A percentile compares a stretch with the other conserved stretches of the same genome.
These are phyloP conservation scores for Aspergillus brasiliensis DNA, from an alignment of 2,329 filamentous ascomycete genomes.

Conservation along the genomic window DNA sequence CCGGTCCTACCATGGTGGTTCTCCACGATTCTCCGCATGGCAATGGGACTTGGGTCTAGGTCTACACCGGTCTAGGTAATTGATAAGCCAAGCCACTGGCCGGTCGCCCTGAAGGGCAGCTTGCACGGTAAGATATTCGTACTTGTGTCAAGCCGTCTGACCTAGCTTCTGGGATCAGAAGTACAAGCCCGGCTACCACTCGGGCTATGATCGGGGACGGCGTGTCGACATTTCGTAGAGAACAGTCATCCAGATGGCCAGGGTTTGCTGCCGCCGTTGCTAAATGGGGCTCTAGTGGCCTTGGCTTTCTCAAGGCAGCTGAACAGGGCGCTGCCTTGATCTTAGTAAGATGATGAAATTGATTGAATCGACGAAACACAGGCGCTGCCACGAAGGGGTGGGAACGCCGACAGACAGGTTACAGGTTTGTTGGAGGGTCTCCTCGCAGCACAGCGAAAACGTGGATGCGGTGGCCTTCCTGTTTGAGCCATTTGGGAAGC, in stretches of 20 bases:
- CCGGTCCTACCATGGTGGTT: background rate
- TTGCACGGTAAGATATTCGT: background rate
- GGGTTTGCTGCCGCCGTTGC: background rate
- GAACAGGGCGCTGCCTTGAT: background rate
- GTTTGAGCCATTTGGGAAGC: background rate
- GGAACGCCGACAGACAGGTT: background rate
- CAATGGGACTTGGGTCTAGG: background rate
- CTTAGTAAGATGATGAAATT: background rate
- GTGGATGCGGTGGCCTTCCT: background rate
- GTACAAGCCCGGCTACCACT: background rate
- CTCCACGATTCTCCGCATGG: slow-evolving; percentile 8
- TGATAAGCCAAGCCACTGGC: background rate
- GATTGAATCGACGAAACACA: background rate
- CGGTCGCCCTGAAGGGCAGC: background rate
- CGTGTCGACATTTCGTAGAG: background rate
- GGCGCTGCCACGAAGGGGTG: background rate
- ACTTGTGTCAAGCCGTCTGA: slow-evolving; percentile 3
- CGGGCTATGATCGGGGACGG: background rate
- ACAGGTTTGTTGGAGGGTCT: background rate
- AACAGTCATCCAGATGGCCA: background rate
- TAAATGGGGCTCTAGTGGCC: background rate
- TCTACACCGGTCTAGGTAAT: slow-evolving; percentile 1
- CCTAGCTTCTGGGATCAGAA: slow-evolving; percentile 1
- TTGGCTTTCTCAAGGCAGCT: background rate
- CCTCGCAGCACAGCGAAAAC: background rate